Base-by-base conservation (phyloP, 768 basidiomycete species). In the Collybia mongolica region DNA sequence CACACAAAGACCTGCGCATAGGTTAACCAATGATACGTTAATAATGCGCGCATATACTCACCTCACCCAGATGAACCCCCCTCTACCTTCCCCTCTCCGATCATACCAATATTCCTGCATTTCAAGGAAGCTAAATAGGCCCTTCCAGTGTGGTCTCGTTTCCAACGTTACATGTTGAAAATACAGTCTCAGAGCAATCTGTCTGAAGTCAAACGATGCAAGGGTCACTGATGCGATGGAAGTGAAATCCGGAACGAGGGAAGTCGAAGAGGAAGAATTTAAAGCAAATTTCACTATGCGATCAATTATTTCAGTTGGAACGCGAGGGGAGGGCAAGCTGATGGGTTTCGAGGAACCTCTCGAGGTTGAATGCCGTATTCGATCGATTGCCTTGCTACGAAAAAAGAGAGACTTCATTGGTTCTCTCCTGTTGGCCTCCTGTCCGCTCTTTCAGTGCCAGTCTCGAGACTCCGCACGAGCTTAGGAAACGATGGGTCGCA, bases 61-160 rank as follows among this genome's bases (percentile, higher is more conserved):
- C 80, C 66, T 77, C 40, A 80, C 71, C 73, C 79, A 81, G 28
- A 56, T 51, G 53, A 75, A 73, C 5, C 72, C 73, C 14, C 61
- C 56, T 26, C 50, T 51, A 39, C 57, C 50, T 39, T 53, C 48
- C 51, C 39, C 32, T 3, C 29, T 11, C 15, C 35, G 14, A 37
- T 19, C 18, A 43, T 50, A 28, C 39, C 50, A 38, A 9, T 54
- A 47, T 54, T 64, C 50, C 54, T 66, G 17, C 46, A 40, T 62
- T 56, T 53, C 51, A 6, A 72, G 56, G 18, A 67, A 38, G 15
- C 35, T 49, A 46, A 54, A 63, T 28, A 66, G 46, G 3, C 46
- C 47, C 39, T 47, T 44, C 65, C 67, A 68, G 26, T 65, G 54
- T 24, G 40, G 43, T 5, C 47, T 54, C 35, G 48, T 59, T 9